Base-by-base conservation (phyloP, 1,139 yeast genomes). In the Kodamaea plutei region DNA sequence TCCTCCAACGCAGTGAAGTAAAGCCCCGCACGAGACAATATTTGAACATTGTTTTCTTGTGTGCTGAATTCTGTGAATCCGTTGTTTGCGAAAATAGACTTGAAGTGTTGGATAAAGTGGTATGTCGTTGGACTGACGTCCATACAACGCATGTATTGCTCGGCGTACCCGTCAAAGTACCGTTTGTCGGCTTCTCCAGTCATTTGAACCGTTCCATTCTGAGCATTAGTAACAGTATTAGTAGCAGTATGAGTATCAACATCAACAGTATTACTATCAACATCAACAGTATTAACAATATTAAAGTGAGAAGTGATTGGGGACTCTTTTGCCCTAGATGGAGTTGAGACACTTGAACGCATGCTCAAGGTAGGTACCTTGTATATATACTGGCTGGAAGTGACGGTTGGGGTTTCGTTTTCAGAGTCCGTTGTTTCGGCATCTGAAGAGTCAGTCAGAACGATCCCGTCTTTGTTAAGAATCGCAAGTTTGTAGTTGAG, bases 61-160 rank as follows among this genome's bases (percentile, higher is more conserved):
- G 24, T 22, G 24, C 33, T 31, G 18, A 27, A 33, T 4, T 30
- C 24, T 13, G 10, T 24, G 43, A 65, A 67, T 3, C 66, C 68
- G 22, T 55, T 48, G 14, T 41, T 39, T 8, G 44, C 42, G 16
- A 68, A 48, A 9, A 54, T 40, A 3, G 45, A 31, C 24, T 49
- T 43, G 37, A 65, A 57, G 37, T 54, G 48, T 9, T 47, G 38
- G 8, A 64, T 54, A 12, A 59, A 67, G 44, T 68, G 74, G 43
- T 49, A 64, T 5, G 70, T 64, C 1, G 73, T 66, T 10, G 73
- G 73, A 35, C 58, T 59, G 8, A 45, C 36, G 37, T 64, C 53
- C 34, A 71, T 65, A 42, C 66, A 66, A 16, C 49, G 47, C 30
- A 67, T 52, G 41, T 63, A 67, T 8, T 54, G 48, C 10, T 54